A percentile compares a stretch with the other conserved stretches of the same genome.
Evolutionary conservation across 805 yeast species (phyloP).

Genomic region (Sugiyamaella smithiae): DNA sequence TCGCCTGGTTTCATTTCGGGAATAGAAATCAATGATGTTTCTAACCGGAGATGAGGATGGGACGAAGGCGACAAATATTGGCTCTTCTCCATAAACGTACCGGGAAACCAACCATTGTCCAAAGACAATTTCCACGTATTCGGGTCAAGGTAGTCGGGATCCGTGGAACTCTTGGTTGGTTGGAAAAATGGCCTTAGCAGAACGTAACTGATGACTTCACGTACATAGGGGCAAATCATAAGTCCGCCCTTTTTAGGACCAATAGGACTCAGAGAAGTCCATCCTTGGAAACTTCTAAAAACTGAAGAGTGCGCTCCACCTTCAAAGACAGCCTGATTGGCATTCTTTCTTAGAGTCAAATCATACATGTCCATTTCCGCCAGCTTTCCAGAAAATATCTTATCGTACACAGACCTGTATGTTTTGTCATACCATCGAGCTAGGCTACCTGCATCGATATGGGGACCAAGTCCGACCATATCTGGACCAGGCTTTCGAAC

Average conservation of each 20-base stretch:
- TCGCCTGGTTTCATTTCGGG: conserved; percentile 45
- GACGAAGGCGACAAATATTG: conserved; percentile 32
- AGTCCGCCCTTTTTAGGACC: conserved; percentile 41
- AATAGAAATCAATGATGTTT: conserved; percentile 34
- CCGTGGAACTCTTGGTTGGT: not conserved
- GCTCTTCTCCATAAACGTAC: conserved; percentile 38
- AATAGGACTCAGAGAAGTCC: conserved; percentile 40
- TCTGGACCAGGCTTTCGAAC: conserved; percentile 40
- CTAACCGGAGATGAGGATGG: conserved; percentile 39
- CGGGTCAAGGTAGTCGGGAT: conserved; percentile 8
- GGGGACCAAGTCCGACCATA: conserved; percentile 35
- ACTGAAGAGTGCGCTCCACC: conserved; percentile 32
- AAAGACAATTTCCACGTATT: conserved; percentile 23
- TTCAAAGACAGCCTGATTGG: conserved; percentile 36
- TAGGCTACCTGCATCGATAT: conserved; percentile 41
- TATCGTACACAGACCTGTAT: conserved; percentile 37
- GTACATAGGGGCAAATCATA: conserved; percentile 38
- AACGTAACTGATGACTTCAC: conserved; percentile 38
- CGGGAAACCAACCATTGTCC: conserved; percentile 38
- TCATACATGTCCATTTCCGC: conserved; percentile 43
- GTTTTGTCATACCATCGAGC: conserved; percentile 46
- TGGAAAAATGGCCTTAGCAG: conserved; percentile 41
- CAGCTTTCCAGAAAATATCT: conserved; percentile 40
- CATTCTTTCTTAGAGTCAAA: conserved; percentile 35
- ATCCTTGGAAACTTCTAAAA: conserved; percentile 45